Evolutionary conservation across 768 basidiomycete species (phyloP).

Genomic region (Pholiota microspora): DNA sequence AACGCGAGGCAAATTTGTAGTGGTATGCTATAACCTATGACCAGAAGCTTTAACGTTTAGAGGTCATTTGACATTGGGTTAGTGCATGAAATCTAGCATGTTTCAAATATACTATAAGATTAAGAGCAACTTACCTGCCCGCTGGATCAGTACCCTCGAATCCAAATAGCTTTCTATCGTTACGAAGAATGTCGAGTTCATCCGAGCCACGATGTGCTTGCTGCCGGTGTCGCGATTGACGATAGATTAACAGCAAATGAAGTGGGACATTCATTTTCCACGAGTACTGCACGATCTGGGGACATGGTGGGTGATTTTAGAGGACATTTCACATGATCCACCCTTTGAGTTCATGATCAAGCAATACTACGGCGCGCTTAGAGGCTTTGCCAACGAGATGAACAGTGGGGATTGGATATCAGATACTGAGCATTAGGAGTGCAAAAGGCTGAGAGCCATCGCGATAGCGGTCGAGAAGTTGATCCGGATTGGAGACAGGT

Average conservation of each 20-base stretch:
- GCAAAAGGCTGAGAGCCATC: too few species aligned
- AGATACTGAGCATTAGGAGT: neutral
- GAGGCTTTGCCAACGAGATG: neutral
- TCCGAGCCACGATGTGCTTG: neutral
- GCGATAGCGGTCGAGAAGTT: neutral
- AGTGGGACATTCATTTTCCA: neutral
- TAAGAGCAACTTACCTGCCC: neutral
- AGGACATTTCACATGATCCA: neutral
- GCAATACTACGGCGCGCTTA: neutral
- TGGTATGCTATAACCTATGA: neutral
- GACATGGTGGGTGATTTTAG: neutral
- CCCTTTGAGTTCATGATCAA: neutral
- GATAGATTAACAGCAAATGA: neutral
- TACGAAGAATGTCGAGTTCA: neutral
- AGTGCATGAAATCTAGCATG: neutral
- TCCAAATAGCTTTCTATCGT: neutral
- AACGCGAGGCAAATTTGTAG: neutral
- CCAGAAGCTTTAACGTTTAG: neutral
- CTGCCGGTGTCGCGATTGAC: neutral
- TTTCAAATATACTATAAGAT: neutral
- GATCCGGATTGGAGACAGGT: neutral
- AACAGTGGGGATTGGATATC: neutral
- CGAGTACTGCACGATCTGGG: neutral
- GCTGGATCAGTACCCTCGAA: neutral
- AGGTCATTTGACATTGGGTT: neutral